These are phyloP conservation scores for Ceratobasidium sp. DNA, from an alignment of 1,284 basidiomycete species.

Conservation along the genomic window DNA sequence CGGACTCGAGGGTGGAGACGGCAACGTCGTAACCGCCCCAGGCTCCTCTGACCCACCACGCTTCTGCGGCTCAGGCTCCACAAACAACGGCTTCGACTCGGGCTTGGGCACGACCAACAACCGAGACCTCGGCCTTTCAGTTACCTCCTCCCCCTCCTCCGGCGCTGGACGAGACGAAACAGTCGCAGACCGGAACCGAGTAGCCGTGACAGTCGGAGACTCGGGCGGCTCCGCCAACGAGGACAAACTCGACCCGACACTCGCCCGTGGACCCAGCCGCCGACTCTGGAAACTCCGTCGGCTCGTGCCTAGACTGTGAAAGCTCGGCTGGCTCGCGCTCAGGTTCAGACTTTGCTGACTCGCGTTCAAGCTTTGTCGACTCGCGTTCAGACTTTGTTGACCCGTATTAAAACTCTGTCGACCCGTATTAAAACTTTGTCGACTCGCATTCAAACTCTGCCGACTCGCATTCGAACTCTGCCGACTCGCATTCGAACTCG, in stretches of 20 bases:
- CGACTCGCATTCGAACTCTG: too few species aligned
- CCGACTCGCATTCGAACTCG: slow-evolving; percentile 3
- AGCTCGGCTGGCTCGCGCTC: slow-evolving; percentile 1
- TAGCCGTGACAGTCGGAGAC: slow-evolving; percentile 37
- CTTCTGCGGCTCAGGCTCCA: slow-evolving; percentile 12
- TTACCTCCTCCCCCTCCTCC: too few species aligned
- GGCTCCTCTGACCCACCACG: too few species aligned
- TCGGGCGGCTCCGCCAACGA: slow-evolving; percentile 30
- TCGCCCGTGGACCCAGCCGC: not conserved
- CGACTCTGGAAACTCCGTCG: slow-evolving; percentile 9
- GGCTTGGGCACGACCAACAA: slow-evolving; percentile 4
- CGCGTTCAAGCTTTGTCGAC: not conserved
- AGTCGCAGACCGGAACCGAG: not conserved
- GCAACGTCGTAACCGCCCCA: not conserved
- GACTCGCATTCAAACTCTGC: too few species aligned
- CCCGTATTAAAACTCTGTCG: too few species aligned
- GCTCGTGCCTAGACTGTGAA: slow-evolving; percentile 4
- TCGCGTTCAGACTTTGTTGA: too few species aligned
- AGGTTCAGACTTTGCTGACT: slow-evolving; percentile 2
- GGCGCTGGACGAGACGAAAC: not conserved
- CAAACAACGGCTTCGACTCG: slow-evolving; percentile 16
- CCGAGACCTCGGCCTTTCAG: slow-evolving; percentile 8
- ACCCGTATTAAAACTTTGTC: too few species aligned
- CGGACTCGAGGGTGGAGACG: slow-evolving; percentile 31
- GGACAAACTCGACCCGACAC: slow-evolving; percentile 7